phyloP scores from a whole-genome alignment of 75 land plant genomes.

The Chamaecyparis obtusa region DNA sequence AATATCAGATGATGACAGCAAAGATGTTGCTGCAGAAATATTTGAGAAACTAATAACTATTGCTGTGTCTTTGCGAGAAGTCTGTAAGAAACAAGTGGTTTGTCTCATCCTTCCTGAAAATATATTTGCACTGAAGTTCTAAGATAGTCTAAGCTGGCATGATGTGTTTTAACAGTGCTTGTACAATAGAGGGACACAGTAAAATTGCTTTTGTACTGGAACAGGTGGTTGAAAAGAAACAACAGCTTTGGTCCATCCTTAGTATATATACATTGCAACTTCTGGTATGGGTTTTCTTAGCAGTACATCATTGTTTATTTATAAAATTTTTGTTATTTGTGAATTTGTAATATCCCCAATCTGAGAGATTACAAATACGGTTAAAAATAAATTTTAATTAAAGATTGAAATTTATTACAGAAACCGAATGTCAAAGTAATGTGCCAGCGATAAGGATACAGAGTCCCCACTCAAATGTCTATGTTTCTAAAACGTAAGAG shows the following conservation, averaged over 20 bases:
- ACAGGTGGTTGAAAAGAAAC: slow-evolving; percentile 40
- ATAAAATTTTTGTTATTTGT: background rate
- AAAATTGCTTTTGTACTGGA: background rate
- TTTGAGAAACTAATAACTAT: slow-evolving; percentile 28
- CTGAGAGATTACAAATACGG: too few relatives aligned
- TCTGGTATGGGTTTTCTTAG: slow-evolving; percentile 33
- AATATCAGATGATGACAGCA: slow-evolving; percentile 20
- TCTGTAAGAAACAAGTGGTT: slow-evolving; percentile 42
- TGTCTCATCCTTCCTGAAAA: slow-evolving; percentile 17
- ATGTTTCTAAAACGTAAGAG: too few relatives aligned
- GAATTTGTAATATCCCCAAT: too few relatives aligned
- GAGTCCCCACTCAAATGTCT: too few relatives aligned
- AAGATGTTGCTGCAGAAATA: slow-evolving; percentile 13
- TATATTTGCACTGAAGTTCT: background rate
- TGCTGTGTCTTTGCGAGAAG: slow-evolving; percentile 31
- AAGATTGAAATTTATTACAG: too few relatives aligned
- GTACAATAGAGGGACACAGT: background rate
- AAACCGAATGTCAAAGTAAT: too few relatives aligned
- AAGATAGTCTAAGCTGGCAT: slow-evolving; percentile 5
- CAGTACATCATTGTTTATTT: background rate
- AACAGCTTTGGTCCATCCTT: slow-evolving; percentile 44
- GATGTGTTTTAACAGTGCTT: background rate
- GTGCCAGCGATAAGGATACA: too few relatives aligned
- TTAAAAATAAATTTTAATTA: too few relatives aligned
- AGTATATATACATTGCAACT: slow-evolving; percentile 54